Base-by-base conservation (phyloP, 352 stramenopile species). In the Hyphochytrium catenoides region DNA sequence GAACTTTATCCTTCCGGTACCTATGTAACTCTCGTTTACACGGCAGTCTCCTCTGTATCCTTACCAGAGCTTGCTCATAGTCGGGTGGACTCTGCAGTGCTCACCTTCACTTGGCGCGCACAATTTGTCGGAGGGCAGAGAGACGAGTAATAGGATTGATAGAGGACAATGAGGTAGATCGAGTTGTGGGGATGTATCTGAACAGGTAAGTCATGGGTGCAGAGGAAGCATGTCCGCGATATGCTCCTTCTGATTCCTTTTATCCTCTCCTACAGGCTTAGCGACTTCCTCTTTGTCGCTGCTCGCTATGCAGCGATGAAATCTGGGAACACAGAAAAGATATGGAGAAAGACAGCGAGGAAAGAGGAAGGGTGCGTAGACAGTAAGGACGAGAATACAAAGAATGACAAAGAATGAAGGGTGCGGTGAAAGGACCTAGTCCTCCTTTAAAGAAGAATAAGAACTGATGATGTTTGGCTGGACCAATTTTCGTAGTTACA, bases 201-300 rank as follows among this genome's bases (percentile, higher is more conserved):
- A 89, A 89, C 47, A 54, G 47, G 11, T n/a, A 30, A 30, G n/a
- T n/a, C 12, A 30, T n/a, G n/a, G n/a, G n/a, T n/a, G n/a, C n/a
- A n/a, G n/a, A n/a, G n/a, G n/a, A n/a, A n/a, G n/a, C n/a, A n/a
- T n/a, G n/a, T n/a, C n/a, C n/a, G n/a, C n/a, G n/a, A n/a, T n/a
- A n/a, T n/a, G n/a, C n/a, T n/a, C n/a, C n/a, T 30, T 30, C n/a
- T 30, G 12, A 12, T 30, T n/a, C 12, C 26, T n/a, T n/a, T n/a
- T 30, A 30, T 30, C 12, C 12, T 30, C 12, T 30, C 26, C n/a
- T 26, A n/a, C n/a, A n/a, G 69, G 4, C 44, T 87, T 20, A 62
- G 72, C 50, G 72, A 87, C 49, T 83, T 87, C 34, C 39, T 87
- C 9, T 87, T 84, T 44, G 65, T 82, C n/a, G 59, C 69, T 6